Evolutionary conservation across 208 protist species (phyloP), one percentile per base, ranked within the genome.

Genomic region (Herpetomonas tarakana): DNA sequence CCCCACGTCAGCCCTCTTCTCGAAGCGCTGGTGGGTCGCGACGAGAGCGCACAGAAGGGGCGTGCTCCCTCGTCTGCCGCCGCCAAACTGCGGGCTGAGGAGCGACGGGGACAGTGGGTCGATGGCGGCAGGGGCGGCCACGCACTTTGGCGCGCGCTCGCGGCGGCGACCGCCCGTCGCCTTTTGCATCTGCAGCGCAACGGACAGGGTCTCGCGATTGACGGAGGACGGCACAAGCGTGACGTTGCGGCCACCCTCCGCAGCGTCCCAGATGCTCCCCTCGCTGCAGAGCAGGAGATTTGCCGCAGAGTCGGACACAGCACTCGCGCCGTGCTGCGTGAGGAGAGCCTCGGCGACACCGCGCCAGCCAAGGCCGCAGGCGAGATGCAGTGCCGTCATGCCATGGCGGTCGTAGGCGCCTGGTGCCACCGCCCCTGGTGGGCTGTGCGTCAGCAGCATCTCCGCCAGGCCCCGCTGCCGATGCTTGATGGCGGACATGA

Each of bases 341-440:
- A 91, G 65, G 31, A 91, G 71, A 16, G 61, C 65, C 24, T 65
- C 68, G 1, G 68, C 84, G 11, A 72, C 68, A 9, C 55, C 59
- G 9, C 67, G 62, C 69, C 81, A 65, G 12, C 84, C 80, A 0
- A 73, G 31, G 11, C 74, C 67, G 52, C 85, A 88, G 16, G 77
- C 68, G 35, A 85, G 44, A 58, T 92, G 85, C 45, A 92, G 66
- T 7, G 85, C 85, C 4, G 76, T 68, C 22, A 82, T 51, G 26
- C 85, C 85, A 45, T 44, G 49, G 14, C 68, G 63, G 46, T 92
- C 78, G 55, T 73, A 74, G 12, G 64, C 58, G 41, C 71, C 59
- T n/a, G 74, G 60, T 1, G 71, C 69, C 31, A 83, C 28, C 22
- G 73, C 60, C 29, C 74, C 80, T 3, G 74, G 66, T 2, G 75